Percentiles rank a stretch among this genome's conserved stretches.
Conservation (phyloP, 768 basidiomycete species). For the Phaffia australis region DNA sequence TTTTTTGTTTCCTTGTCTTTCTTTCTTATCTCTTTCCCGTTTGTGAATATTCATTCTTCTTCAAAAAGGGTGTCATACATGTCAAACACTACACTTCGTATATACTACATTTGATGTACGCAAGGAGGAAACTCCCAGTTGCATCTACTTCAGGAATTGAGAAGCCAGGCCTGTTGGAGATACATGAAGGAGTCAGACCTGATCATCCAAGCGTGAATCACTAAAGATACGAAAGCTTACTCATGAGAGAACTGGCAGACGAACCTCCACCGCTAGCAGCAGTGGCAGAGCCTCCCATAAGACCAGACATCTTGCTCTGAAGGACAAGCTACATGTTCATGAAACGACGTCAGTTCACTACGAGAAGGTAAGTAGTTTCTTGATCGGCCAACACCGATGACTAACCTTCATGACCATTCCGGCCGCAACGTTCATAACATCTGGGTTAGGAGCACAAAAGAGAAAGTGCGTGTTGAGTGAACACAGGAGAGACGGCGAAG, state of each 20-base stretch:
- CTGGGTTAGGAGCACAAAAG: background rate
- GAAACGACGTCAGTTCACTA: background rate
- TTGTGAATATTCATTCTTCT: too few relatives aligned
- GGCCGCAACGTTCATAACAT: constrained; percentile 20
- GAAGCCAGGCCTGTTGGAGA: constrained; percentile 10
- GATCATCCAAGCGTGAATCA: too few relatives aligned
- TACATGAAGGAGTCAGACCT: background rate
- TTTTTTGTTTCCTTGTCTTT: too few relatives aligned
- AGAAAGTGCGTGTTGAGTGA: background rate
- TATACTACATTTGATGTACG: too few relatives aligned
- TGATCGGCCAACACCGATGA: background rate
- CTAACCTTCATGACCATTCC: constrained; percentile 18
- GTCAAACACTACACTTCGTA: too few relatives aligned
- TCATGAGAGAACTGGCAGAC: constrained; percentile 4
- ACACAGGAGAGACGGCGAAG: background rate
- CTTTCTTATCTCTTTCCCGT: too few relatives aligned
- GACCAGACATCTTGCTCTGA: constrained; percentile 16
- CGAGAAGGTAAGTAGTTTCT: background rate
- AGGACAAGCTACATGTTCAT: constrained; percentile 1
- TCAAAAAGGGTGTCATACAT: too few relatives aligned
- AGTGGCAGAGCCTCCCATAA: constrained; percentile 19
- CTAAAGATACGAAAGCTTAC: background rate
- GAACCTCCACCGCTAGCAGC: constrained; percentile 4
- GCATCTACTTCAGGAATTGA: constrained; percentile 19
- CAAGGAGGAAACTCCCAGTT: too few relatives aligned